These are phyloP conservation scores for Nicotiana benthamiana DNA, from an alignment of 257 asterid genomes.

Conservation along the genomic window DNA sequence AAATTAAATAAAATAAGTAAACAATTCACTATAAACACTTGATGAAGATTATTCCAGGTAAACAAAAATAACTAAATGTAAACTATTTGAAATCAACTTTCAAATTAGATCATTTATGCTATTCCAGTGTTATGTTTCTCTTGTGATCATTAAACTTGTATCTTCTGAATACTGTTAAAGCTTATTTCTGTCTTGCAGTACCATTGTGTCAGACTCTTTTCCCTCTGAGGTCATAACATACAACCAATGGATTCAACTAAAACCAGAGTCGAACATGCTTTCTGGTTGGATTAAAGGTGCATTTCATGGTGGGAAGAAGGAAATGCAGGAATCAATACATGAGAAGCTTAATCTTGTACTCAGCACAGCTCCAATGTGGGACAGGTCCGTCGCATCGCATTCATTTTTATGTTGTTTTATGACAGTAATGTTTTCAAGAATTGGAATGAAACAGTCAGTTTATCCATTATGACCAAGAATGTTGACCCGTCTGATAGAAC, in stretches of 20 bases:
- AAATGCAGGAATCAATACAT: constrained; percentile 45
- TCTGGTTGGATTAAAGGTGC: constrained; percentile 86
- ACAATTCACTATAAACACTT: background rate
- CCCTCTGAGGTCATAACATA: constrained; percentile 73
- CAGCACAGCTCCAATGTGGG: constrained; percentile 82
- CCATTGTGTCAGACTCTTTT: constrained; percentile 42
- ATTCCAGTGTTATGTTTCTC: background rate
- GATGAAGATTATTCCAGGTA: background rate
- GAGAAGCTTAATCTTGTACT: constrained; percentile 59
- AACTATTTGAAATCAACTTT: background rate
- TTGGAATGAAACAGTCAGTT: background rate
- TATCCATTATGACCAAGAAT: background rate
- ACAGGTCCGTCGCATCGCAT: constrained; percentile 44
- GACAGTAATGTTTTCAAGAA: background rate
- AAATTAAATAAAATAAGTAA: background rate
- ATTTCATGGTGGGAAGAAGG: constrained; percentile 63
- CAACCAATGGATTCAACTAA: constrained; percentile 64
- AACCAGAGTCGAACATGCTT: constrained; percentile 45
- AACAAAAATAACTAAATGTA: background rate
- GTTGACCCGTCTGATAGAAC: background rate
- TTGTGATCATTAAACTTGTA: constrained; percentile 1
- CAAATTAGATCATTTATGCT: background rate
- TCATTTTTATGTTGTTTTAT: background rate
- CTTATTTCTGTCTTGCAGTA: constrained; percentile 37
- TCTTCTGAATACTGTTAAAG: background rate